These are phyloP conservation scores for Coniosporium apollinis DNA, from an alignment of 495 filamentous ascomycete species.

Conservation along the genomic window DNA sequence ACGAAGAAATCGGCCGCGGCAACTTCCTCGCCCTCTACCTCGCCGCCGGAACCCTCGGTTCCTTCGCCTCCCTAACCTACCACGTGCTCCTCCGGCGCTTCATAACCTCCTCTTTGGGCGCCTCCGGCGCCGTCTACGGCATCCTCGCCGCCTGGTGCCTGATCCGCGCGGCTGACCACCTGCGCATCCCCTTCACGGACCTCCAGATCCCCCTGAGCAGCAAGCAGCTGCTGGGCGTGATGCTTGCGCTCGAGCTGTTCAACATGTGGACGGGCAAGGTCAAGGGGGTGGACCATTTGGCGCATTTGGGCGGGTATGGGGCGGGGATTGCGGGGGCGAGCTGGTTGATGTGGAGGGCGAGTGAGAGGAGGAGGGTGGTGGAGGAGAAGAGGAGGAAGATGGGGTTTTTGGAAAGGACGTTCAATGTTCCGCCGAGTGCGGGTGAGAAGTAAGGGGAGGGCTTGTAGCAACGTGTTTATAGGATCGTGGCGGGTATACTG, in stretches of 20 bases:
- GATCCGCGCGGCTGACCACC: constrained; percentile 37
- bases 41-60: constrained; percentile 46
- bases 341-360: neutral
- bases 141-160: constrained; percentile 51
- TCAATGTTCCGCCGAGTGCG: too few relatives aligned
- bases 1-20: constrained; percentile 77
- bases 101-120: constrained; percentile 43
- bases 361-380: neutral
- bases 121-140: constrained; percentile 56
- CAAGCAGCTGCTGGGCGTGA: constrained; percentile 25
- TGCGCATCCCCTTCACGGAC: constrained; percentile 32
- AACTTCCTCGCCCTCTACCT: constrained; percentile 70
- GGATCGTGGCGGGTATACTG: too few relatives aligned
- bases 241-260: constrained; percentile 33
- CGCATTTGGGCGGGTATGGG: constrained; percentile 55
- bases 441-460: too few relatives aligned
- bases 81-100: constrained; percentile 38
- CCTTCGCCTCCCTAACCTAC: constrained; percentile 41
- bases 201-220: too few relatives aligned
- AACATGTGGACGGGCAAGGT: constrained; percentile 31
- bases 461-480: too few relatives aligned
- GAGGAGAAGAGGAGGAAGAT: neutral
- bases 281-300: constrained; percentile 42
- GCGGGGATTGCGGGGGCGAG: constrained; percentile 26
- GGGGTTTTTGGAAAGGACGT: neutral